Percentiles rank a stretch among this genome's conserved stretches.
Evolutionary conservation across 2,329 filamentous ascomycete species (phyloP).

Genomic region (Metarhizium album): DNA sequence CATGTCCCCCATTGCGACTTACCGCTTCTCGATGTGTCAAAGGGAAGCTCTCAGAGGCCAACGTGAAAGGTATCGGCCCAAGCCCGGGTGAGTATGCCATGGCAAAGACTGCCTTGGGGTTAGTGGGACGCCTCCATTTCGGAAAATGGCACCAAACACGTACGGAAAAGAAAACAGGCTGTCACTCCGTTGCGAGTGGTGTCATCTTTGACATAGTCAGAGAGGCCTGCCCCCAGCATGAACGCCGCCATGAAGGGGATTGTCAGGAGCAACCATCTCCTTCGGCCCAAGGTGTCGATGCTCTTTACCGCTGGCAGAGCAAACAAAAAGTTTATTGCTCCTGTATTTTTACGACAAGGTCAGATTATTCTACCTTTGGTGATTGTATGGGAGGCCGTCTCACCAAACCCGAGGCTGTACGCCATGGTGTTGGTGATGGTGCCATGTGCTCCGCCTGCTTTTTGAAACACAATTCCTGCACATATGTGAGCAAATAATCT

Average conservation of each 20-base stretch:
- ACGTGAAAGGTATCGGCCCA: constrained; percentile 38
- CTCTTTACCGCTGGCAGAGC: constrained; percentile 26
- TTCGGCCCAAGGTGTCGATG: constrained; percentile 27
- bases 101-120: constrained; percentile 22
- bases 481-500: constrained; percentile 1
- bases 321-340: constrained; percentile 31
- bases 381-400: not conserved
- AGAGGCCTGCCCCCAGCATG: constrained; percentile 27
- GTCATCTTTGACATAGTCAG: constrained; percentile 15
- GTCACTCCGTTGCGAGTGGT: constrained; percentile 18
- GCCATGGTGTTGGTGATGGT: constrained; percentile 14
- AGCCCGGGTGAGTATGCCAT: constrained; percentile 30
- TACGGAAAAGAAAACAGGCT: constrained; percentile 26
- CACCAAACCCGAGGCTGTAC: constrained; percentile 22
- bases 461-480: constrained; percentile 15
- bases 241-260: constrained; percentile 32
- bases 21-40: constrained; percentile 36
- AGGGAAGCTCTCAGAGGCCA: constrained; percentile 40
- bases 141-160: not conserved
- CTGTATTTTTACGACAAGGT: constrained; percentile 5
- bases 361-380: not conserved
- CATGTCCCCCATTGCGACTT: constrained; percentile 5
- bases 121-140: not conserved
- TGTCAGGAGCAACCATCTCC: constrained; percentile 32
- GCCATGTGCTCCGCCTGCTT: constrained; percentile 9